Conservation (phyloP, 1,139 yeast species). For the Spencermartinsiella ligniputridi region DNA sequence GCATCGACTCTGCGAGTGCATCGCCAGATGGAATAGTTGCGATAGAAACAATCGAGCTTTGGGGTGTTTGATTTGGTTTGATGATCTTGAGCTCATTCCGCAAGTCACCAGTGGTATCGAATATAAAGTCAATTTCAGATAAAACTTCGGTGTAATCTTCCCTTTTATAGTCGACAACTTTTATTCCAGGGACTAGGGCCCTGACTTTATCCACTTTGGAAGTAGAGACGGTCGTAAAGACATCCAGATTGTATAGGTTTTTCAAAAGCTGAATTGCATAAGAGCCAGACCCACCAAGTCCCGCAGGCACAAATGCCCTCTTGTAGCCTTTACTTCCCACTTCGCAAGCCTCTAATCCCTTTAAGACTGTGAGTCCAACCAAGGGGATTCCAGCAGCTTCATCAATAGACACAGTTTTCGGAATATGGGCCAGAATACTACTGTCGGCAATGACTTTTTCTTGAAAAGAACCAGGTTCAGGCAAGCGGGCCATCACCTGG, state of each 20-base stretch:
- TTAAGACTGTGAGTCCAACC: slow-evolving; percentile 3
- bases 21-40: slow-evolving; percentile 8
- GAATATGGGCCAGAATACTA: slow-evolving; percentile 4
- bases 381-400: slow-evolving; percentile 13
- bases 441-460: slow-evolving; percentile 1
- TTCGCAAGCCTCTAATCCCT: slow-evolving; percentile 4
- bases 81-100: slow-evolving; percentile 10
- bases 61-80: slow-evolving; percentile 1
- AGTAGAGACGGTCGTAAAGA: slow-evolving; percentile 12
- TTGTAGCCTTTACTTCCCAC: slow-evolving; percentile 4
- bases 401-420: slow-evolving; percentile 7
- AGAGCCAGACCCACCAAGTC: slow-evolving; percentile 10
- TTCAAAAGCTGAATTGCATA: slow-evolving; percentile 8
- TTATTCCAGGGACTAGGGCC: slow-evolving; percentile 7
- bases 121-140: slow-evolving; percentile 7
- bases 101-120: slow-evolving; percentile 12
- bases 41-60: slow-evolving; percentile 4
- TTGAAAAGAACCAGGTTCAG: slow-evolving; percentile 5
- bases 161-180: slow-evolving; percentile 11
- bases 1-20: slow-evolving; percentile 3
- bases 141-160: slow-evolving; percentile 7
- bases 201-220: slow-evolving; percentile 8
- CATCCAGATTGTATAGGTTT: slow-evolving; percentile 7
- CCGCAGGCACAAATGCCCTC: slow-evolving; percentile 12
- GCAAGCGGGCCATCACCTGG: slow-evolving; percentile 31